These are phyloP conservation scores for Stropharia rugosoannulata DNA, from an alignment of 768 basidiomycete species.

Conservation along the genomic window DNA sequence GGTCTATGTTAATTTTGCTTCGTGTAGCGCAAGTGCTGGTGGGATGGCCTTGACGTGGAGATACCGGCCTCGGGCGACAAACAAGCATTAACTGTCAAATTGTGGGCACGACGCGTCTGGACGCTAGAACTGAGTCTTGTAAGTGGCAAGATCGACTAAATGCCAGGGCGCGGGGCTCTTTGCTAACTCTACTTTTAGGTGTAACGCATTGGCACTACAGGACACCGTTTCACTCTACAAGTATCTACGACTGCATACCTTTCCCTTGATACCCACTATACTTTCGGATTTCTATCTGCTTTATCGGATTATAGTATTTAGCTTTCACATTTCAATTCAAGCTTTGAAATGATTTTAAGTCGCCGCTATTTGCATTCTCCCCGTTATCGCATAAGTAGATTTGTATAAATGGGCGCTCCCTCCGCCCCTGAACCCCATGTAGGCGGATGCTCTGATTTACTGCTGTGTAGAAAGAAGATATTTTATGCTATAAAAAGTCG, in stretches of 20 bases:
- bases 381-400: background rate
- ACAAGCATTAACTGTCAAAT: constrained; percentile 63
- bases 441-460: background rate
- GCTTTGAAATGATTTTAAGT: constrained; percentile 7
- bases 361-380: constrained; percentile 3
- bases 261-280: constrained; percentile 23
- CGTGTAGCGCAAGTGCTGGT: constrained; percentile 97
- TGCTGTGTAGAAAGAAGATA: background rate
- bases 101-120: constrained; percentile 98
- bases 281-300: constrained; percentile 20
- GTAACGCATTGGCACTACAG: constrained; percentile 10
- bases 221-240: constrained; percentile 12
- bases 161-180: background rate
- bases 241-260: constrained; percentile 25
- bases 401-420: constrained; percentile 4
- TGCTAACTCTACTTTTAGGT: constrained; percentile 15
- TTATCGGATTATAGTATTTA: constrained; percentile 18
- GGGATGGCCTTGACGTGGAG: constrained; percentile 95
- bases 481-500: background rate
- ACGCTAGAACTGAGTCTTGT: constrained; percentile 96
- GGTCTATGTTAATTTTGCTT: constrained; percentile 9
- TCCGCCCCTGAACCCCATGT: background rate
- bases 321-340: constrained; percentile 5
- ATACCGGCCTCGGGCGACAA: constrained; percentile 58
- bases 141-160: constrained; percentile 17